Base-by-base conservation (phyloP, 2,329 filamentous ascomycete species). In the Teratosphaeria epicoccoides region DNA sequence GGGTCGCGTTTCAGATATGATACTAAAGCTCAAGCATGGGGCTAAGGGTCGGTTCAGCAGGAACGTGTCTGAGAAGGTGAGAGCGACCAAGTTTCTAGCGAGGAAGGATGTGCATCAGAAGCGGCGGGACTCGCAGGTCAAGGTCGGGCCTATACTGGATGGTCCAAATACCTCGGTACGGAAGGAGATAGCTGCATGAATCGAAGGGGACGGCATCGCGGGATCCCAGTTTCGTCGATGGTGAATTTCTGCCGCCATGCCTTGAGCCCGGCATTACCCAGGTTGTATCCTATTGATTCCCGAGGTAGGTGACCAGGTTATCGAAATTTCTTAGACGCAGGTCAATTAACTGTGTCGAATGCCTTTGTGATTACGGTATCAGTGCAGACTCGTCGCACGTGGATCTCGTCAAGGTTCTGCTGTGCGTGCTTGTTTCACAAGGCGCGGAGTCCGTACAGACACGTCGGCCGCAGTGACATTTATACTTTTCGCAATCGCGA, bases 11-110 rank as follows among this genome's bases (percentile, higher is more conserved):
- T 78, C 78, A 4, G 90, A 96, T 66, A 90, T 95, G 85, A 95
- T 97, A 57, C 94, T 88, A 6, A 94, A 95, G 68, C 65, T 95
- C 55, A 91, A 85, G 67, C 86, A 93, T 65, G 91, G 91, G 0
- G 88, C 87, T 1, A 75, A 80, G 74, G 67, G 86, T 70, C 56
- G 80, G 71, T 71, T 88, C 78, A 59, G 58, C 11, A 57, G 57
- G 45, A 57, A 62, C 20, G 46, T 46, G 24, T 52, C 26, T 28
- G 60, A 64, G 46, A 73, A 67, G 61, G 67, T 65, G 22, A 66
- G 62, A 25, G 63, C 61, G 2, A 64, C 63, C 51, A 66, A 62
- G 47, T 59, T 57, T 28, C 63, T 57, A 45, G 71, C 76, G 50
- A 81, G 77, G 64, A 77, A 51, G 26, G 43, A 14, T 10, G 43